Percentiles rank a stretch among this genome's conserved stretches.
Conservation (phyloP, 2,329 filamentous ascomycete genomes). For the Ophiostoma piceae region DNA sequence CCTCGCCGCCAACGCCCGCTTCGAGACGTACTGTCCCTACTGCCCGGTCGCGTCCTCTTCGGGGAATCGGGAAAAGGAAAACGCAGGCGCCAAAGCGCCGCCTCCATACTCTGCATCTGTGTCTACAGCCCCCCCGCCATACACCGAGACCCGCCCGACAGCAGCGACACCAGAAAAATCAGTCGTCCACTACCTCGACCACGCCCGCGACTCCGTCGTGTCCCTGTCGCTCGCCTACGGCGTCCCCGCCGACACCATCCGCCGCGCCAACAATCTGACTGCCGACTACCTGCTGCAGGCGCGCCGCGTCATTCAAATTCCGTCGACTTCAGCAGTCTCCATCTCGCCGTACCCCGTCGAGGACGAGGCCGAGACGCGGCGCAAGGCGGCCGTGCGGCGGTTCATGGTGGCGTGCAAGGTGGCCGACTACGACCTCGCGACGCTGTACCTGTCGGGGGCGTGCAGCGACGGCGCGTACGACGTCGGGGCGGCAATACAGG, state of each 20-base stretch:
- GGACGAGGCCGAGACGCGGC: conserved; percentile 66
- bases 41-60: conserved; percentile 62
- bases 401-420: conserved; percentile 80
- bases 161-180: conserved; percentile 43
- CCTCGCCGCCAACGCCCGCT: conserved; percentile 63
- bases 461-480: conserved; percentile 53
- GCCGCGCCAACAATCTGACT: conserved; percentile 60
- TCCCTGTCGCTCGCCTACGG: conserved; percentile 67
- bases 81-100: conserved; percentile 42
- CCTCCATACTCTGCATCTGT: conserved; percentile 48
- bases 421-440: conserved; percentile 67
- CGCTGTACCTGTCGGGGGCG: conserved; percentile 60
- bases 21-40: conserved; percentile 64
- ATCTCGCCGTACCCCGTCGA: conserved; percentile 67
- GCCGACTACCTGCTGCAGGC: conserved; percentile 66
- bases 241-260: conserved; percentile 58
- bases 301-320: conserved; percentile 65
- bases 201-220: conserved; percentile 59
- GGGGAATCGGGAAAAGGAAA: background rate
- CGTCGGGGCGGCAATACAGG: conserved; percentile 57
- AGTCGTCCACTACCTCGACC: conserved; percentile 69
- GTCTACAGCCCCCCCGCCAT: conserved; percentile 5
- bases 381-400: conserved; percentile 64
- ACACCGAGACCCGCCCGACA: conserved; percentile 1
- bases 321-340: conserved; percentile 32